These are phyloP conservation scores for Mycosphaerella sp. DNA, from an alignment of 2,329 filamentous ascomycete species.

Conservation along the genomic window DNA sequence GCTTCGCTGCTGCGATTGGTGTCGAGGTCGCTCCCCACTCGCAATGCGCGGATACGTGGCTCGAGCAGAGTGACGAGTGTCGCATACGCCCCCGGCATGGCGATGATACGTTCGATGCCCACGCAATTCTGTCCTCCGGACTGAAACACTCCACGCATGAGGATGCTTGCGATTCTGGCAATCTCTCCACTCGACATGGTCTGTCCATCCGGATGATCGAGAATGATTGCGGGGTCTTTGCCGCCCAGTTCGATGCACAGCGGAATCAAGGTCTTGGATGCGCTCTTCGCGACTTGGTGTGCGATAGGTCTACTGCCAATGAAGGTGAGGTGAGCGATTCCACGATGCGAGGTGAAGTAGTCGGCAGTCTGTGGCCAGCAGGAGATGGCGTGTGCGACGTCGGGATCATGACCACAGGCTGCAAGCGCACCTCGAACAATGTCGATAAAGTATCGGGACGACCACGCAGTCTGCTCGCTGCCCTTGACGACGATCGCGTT, in stretches of 20 bases:
- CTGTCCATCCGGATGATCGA: slow-evolving; percentile 61
- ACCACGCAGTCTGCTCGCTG: slow-evolving; percentile 95
- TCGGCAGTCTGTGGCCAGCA: slow-evolving; percentile 83
- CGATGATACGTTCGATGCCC: slow-evolving; percentile 88
- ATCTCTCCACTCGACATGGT: slow-evolving; percentile 50
- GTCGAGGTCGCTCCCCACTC: slow-evolving; percentile 64
- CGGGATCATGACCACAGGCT: slow-evolving; percentile 73
- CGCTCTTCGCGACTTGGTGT: slow-evolving; percentile 78
- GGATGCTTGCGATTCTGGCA: slow-evolving; percentile 66
- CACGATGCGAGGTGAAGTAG: slow-evolving; percentile 76
- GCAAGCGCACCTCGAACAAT: slow-evolving; percentile 72
- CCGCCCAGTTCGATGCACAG: slow-evolving; percentile 88
- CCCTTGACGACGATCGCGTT: slow-evolving; percentile 91
- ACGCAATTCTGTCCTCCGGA: slow-evolving; percentile 96
- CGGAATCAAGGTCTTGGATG: slow-evolving; percentile 78
- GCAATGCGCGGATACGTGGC: slow-evolving; percentile 66
- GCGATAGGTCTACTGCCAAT: slow-evolving; percentile 86
- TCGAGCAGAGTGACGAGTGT: slow-evolving; percentile 63
- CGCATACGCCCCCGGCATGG: slow-evolving; percentile 68
- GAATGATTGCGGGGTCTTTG: slow-evolving; percentile 85
- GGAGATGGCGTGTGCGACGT: slow-evolving; percentile 74
- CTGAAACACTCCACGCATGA: slow-evolving; percentile 91
- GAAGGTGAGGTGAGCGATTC: slow-evolving; percentile 85
- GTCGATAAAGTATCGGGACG: slow-evolving; percentile 69
- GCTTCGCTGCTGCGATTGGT: slow-evolving; percentile 28